These are phyloP conservation scores for Oxyria digyna DNA, from an alignment of 148 eudicot genomes.

Conservation along the genomic window DNA sequence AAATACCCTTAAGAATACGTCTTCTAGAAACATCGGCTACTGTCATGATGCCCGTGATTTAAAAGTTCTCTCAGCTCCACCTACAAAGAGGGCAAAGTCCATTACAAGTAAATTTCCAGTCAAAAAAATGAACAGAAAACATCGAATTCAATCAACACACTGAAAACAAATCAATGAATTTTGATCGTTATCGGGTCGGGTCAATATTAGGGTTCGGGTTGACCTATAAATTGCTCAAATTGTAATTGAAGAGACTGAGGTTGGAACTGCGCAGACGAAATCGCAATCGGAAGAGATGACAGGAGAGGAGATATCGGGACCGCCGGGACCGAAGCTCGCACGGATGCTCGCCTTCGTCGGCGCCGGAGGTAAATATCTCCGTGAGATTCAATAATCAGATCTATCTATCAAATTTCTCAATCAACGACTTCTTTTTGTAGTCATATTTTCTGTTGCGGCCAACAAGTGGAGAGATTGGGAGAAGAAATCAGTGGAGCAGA, in stretches of 20 bases:
- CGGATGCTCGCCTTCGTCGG: conserved; percentile 42
- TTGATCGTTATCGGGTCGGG: background rate
- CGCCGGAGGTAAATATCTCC: conserved; percentile 27
- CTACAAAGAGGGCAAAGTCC: conserved; percentile 21
- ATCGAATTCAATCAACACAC: background rate
- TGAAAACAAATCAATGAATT: background rate
- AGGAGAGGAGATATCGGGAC: conserved; percentile 26
- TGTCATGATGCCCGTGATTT: conserved; percentile 82
- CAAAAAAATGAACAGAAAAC: background rate
- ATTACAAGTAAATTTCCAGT: background rate
- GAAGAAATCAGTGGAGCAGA: conserved; percentile 12
- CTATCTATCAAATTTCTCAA: background rate
- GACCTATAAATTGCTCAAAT: background rate
- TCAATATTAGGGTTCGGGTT: background rate
- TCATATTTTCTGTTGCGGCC: conserved; percentile 17
- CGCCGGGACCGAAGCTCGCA: conserved; percentile 31
- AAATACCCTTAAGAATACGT: conserved; percentile 38
- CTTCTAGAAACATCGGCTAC: conserved; percentile 80
- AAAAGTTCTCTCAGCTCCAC: conserved; percentile 97
- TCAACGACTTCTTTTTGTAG: conserved; percentile 12
- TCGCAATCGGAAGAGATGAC: conserved; percentile 10
- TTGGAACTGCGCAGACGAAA: background rate
- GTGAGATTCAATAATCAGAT: background rate
- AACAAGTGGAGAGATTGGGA: conserved; percentile 28
- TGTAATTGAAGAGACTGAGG: background rate